A percentile compares a stretch with the other conserved stretches of the same genome.
Conservation (phyloP, 345 rosid genomes). For the Carallia pectinifolia region DNA sequence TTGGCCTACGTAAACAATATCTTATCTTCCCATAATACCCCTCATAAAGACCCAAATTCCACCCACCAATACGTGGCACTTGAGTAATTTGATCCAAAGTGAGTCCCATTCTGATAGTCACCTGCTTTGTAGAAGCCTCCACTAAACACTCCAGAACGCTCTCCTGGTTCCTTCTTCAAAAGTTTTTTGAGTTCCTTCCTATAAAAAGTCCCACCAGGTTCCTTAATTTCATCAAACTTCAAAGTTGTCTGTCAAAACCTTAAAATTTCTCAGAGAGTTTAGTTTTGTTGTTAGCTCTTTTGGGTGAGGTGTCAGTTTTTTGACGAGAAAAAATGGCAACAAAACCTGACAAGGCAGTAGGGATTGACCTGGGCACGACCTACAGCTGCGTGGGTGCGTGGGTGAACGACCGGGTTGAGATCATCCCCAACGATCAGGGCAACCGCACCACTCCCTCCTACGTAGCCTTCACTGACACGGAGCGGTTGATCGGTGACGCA, state of each 20-base stretch:
- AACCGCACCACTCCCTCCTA: conserved; percentile 41
- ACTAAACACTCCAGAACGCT: not conserved
- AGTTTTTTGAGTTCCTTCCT: no score
- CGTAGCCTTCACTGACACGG: conserved; percentile 40
- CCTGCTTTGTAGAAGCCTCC: no score
- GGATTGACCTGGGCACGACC: conserved; percentile 41
- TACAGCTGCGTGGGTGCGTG: conserved; percentile 40
- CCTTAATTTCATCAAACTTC: not conserved
- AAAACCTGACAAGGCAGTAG: conserved; percentile 22
- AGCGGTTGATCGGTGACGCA: conserved; percentile 27
- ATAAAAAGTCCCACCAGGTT: no score
- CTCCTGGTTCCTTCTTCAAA: not conserved
- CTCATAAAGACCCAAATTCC: no score
- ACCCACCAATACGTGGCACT: no score
- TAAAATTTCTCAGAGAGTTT: not conserved
- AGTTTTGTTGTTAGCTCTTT: no score
- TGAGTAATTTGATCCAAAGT: no score
- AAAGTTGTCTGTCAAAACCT: no score
- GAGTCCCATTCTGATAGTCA: no score
- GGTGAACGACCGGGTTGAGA: conserved; percentile 38
- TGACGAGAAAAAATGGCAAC: not conserved
- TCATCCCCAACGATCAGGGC: conserved; percentile 41
- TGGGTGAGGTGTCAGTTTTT: not conserved
- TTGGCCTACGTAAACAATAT: no score
- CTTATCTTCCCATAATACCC: no score